phyloP scores from a whole-genome alignment of 345 rosid genomes.

The Aurinia saxatilis region DNA sequence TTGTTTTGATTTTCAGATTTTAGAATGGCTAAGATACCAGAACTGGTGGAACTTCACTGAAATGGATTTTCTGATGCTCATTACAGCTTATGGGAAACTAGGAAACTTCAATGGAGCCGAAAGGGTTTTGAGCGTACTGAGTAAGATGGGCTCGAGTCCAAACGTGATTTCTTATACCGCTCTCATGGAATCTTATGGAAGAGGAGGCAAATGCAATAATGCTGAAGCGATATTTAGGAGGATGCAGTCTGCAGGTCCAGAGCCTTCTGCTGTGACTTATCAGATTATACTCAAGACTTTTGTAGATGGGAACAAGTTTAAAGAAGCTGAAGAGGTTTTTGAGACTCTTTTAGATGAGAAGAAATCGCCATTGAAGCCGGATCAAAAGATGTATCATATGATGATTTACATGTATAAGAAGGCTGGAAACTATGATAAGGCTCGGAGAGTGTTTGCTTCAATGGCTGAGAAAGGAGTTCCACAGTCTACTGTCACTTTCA shows the following conservation, averaged over 20 bases:
- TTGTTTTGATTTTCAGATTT: constrained; percentile 43
- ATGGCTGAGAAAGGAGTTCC: constrained; percentile 71
- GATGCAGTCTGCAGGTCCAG: constrained; percentile 89
- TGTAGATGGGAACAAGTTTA: constrained; percentile 79
- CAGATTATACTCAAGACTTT: constrained; percentile 81
- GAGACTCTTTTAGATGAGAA: constrained; percentile 63
- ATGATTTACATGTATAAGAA: constrained; percentile 93
- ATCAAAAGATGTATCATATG: constrained; percentile 94
- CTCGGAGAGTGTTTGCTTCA: constrained; percentile 60
- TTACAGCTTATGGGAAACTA: constrained; percentile 81
- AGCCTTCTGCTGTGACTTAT: constrained; percentile 89
- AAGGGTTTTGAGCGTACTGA: constrained; percentile 56
- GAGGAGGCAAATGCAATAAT: constrained; percentile 71
- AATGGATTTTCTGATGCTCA: constrained; percentile 84
- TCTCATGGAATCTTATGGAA: constrained; percentile 94
- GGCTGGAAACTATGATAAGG: constrained; percentile 77
- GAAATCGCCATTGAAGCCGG: constrained; percentile 67
- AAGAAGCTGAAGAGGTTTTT: constrained; percentile 81
- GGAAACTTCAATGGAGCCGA: constrained; percentile 88
- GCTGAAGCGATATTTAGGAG: constrained; percentile 93
- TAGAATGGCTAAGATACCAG: constrained; percentile 86
- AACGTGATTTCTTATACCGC: constrained; percentile 82
- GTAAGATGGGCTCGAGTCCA: constrained; percentile 63
- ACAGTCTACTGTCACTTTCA: constrained; percentile 75
- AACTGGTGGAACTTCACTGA: constrained; percentile 89